A percentile compares a stretch with the other conserved stretches of the same genome.
Conservation (phyloP, 305 asterid genomes). For the Ruellia speciosa region DNA sequence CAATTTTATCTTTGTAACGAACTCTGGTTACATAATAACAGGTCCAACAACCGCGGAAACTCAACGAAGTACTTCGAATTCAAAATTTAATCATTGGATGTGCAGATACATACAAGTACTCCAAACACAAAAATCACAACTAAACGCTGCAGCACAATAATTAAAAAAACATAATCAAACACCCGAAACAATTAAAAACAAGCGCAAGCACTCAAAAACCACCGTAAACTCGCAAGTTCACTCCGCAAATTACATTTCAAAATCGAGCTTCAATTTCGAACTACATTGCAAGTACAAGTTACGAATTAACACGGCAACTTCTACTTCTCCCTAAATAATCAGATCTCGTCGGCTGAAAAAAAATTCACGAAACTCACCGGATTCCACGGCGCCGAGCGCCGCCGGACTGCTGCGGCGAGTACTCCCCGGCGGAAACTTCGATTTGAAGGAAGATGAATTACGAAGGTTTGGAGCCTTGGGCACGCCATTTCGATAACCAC, state of each 20-base stretch:
- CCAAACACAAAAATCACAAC: not conserved
- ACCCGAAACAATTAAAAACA: constrained; percentile 1
- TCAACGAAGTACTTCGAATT: constrained; percentile 1
- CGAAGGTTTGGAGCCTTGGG: constrained; percentile 54
- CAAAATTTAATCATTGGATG: constrained; percentile 8
- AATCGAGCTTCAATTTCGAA: constrained; percentile 18
- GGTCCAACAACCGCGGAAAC: constrained; percentile 4
- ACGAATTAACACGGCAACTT: constrained; percentile 18
- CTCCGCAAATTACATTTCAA: constrained; percentile 19
- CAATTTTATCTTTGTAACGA: too few relatives aligned
- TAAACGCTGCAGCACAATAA: constrained; percentile 5
- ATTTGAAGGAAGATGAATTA: constrained; percentile 70
- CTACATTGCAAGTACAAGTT: constrained; percentile 15
- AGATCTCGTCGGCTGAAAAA: constrained; percentile 28
- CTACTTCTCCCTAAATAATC: constrained; percentile 12
- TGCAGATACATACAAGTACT: not conserved
- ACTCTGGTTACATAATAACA: constrained; percentile 2
- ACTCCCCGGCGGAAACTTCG: constrained; percentile 55
- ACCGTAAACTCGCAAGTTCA: constrained; percentile 11
- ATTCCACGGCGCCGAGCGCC: constrained; percentile 34
- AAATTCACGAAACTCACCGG: constrained; percentile 38
- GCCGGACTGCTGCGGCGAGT: constrained; percentile 66
- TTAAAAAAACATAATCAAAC: constrained; percentile 12
- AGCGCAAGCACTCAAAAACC: constrained; percentile 11
- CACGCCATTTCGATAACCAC: constrained; percentile 52